phyloP scores from a whole-genome alignment of 495 filamentous ascomycete species.

The Filosporella fistucella region DNA sequence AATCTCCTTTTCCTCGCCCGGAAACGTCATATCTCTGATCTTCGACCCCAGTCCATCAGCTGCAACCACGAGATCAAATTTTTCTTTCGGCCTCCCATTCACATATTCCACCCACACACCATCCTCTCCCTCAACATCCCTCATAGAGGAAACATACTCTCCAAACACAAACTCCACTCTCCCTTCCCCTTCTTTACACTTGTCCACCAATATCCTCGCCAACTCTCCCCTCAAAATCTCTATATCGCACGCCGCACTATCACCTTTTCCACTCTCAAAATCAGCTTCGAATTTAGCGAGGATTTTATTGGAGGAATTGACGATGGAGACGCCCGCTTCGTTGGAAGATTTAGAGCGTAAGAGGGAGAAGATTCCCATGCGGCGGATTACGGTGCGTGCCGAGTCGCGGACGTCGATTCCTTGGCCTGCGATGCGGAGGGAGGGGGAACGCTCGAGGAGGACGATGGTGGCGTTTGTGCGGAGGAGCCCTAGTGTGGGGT shows the following conservation, averaged over 20 bases:
- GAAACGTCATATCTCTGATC: conserved; percentile 32
- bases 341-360: conserved; percentile 34
- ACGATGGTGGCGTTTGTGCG: too few relatives aligned
- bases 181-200: not conserved
- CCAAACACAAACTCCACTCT: conserved; percentile 39
- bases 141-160: too few relatives aligned
- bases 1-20: conserved; percentile 12
- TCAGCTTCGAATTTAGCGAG: conserved; percentile 36
- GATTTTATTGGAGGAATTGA: conserved; percentile 31
- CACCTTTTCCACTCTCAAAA: conserved; percentile 28
- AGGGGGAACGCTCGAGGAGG: conserved; percentile 43
- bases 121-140: too few relatives aligned
- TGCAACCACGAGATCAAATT: conserved; percentile 44
- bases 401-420: conserved; percentile 47
- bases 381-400: conserved; percentile 42
- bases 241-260: conserved; percentile 45
- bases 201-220: conserved; percentile 37
- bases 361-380: conserved; percentile 42
- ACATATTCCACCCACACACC: too few relatives aligned
- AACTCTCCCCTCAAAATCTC: conserved; percentile 54
- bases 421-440: conserved; percentile 41
- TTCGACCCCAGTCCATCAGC: conserved; percentile 43
- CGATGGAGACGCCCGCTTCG: conserved; percentile 41
- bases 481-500: too few relatives aligned
- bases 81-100: not conserved